These are phyloP conservation scores for Panellus pusillus DNA, from an alignment of 768 basidiomycete species.

Conservation along the genomic window DNA sequence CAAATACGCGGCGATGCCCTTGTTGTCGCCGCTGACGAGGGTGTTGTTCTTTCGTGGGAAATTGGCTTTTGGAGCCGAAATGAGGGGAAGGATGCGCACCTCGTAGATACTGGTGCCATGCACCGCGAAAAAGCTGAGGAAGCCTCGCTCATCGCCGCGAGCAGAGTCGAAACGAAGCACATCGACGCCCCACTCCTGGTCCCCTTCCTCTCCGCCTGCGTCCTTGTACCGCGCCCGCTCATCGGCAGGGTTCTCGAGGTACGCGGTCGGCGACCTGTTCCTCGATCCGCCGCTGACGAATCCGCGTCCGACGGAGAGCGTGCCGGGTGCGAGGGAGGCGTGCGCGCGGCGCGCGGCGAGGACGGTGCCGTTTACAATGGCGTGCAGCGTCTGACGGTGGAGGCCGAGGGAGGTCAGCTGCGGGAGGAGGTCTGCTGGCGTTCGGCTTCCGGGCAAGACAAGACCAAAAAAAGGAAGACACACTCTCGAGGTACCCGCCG, in stretches of 20 bases:
- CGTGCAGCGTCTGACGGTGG: slow-evolving; percentile 66
- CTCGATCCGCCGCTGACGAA: slow-evolving; percentile 66
- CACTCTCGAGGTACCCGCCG: slow-evolving; percentile 70
- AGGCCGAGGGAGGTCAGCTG: slow-evolving; percentile 76
- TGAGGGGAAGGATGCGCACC: slow-evolving; percentile 36
- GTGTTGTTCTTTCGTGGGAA: slow-evolving; percentile 66
- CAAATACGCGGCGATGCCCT: slow-evolving; percentile 81
- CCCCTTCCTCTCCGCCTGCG: slow-evolving; percentile 25
- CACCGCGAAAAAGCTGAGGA: slow-evolving; percentile 75
- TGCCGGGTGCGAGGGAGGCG: slow-evolving; percentile 57
- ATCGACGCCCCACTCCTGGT: slow-evolving; percentile 75
- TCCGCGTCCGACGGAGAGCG: slow-evolving; percentile 65
- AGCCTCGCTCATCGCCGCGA: slow-evolving; percentile 60
- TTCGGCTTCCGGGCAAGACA: not conserved
- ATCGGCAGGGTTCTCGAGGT: slow-evolving; percentile 69
- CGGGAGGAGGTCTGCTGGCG: slow-evolving; percentile 54
- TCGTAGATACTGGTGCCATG: slow-evolving; percentile 82
- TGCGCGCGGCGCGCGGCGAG: slow-evolving; percentile 70
- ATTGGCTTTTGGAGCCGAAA: not conserved
- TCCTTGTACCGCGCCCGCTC: slow-evolving; percentile 67
- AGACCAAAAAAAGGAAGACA: not conserved
- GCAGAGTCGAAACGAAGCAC: slow-evolving; percentile 63
- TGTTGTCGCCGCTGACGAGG: slow-evolving; percentile 76
- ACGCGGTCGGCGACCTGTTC: slow-evolving; percentile 76
- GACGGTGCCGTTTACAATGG: slow-evolving; percentile 69